These are phyloP conservation scores for Citrus medica DNA, from an alignment of 345 rosid species.

Conservation along the genomic window DNA sequence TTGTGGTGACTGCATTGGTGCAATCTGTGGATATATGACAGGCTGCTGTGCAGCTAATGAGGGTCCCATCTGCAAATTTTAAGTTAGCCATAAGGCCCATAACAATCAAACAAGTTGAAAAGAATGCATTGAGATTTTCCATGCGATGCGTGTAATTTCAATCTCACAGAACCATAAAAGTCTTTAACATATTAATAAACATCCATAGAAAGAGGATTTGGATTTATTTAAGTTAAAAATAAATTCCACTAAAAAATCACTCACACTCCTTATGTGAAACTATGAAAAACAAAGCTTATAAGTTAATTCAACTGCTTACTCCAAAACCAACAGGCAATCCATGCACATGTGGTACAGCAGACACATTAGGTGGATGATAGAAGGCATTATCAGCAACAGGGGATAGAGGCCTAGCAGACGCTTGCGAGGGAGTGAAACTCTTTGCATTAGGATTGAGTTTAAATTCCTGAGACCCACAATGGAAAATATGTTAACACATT, in stretches of 20 bases:
- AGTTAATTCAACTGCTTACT: conserved; percentile 38
- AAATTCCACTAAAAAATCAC: neutral
- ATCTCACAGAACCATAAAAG: neutral
- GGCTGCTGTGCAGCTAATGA: conserved; percentile 67
- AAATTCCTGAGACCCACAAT: conserved; percentile 65
- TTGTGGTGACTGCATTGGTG: conserved; percentile 54
- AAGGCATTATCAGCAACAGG: conserved; percentile 62
- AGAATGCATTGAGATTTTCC: neutral
- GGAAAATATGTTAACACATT: neutral
- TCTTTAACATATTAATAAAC: neutral
- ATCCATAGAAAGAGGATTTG: neutral
- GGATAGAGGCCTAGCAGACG: conserved; percentile 55
- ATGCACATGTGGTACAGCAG: conserved; percentile 61
- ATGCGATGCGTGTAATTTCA: neutral
- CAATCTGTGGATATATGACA: conserved; percentile 51
- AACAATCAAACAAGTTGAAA: conserved; percentile 1
- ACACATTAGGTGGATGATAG: conserved; percentile 50
- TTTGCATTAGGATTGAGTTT: conserved; percentile 90
- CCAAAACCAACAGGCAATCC: conserved; percentile 71
- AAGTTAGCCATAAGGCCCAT: conserved; percentile 2
- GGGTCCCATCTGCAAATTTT: conserved; percentile 54
- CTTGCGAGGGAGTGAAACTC: conserved; percentile 66
- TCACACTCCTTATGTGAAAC: neutral
- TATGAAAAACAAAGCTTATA: neutral
- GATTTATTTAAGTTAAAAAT: neutral